Evolutionary conservation across 805 yeast species (phyloP), one percentile per base, ranked within the genome.

Genomic region (Starmerella davenportii): DNA sequence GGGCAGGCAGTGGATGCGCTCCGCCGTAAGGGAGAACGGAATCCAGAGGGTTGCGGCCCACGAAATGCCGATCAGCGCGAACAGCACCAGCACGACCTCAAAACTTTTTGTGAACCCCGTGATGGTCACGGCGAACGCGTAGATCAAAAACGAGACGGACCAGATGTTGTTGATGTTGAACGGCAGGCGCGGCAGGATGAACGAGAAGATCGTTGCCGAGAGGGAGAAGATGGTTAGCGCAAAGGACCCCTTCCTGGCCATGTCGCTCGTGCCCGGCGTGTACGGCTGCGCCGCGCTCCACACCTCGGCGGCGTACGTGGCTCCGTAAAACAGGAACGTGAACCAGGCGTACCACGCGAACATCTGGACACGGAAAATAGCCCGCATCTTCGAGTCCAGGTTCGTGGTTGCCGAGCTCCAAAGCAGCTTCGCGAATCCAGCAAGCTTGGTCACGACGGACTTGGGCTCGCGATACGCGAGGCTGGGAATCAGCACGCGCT

Each of bases 31-130:
- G 1, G 72, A 72, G 52, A 72, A 74, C 5, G 79, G 79, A 2
- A 74, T 72, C 79, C 79, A 74, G 15, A 71, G 60, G 0, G 77
- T 74, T 42, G 62, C 62, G 1, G 79, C 78, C 79, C 79, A 74
- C 0, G 77, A 66, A 17, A 73, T 56, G 2, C 79, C 79, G 33
- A 72, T 51, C 14, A 72, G 47, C 0, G 63, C 72, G 46, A 73
- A 68, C 51, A 73, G 51, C 0, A 58, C 44, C 7, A 71, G 64
- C 1, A 74, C 77, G 11, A 52, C 57, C 0, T 38, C 38, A 5
- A 69, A 67, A 5, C 56, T 55, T 2, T 47, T 30, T 18, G 71
- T 61, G 37, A 63, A 62, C 37, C 69, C 65, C 0, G 78, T 70
- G 1, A 62, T 46, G 4, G 61, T 28, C 58, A 69, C 69, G 27